These are phyloP conservation scores for Calonectria hongkongensis DNA, from an alignment of 2,329 filamentous ascomycete species.

Conservation along the genomic window DNA sequence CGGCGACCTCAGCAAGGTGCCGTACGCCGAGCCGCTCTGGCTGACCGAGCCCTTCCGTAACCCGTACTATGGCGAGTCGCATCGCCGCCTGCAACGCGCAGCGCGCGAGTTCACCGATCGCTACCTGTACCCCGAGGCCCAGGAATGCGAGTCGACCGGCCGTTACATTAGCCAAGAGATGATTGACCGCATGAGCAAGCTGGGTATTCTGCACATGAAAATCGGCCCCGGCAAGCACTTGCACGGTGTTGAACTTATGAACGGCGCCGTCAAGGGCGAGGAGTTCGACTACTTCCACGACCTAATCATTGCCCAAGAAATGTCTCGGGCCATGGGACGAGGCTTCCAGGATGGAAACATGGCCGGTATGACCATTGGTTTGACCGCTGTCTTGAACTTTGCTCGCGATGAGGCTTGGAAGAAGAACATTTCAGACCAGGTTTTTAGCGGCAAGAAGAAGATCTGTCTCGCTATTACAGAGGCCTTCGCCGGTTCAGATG, in stretches of 20 bases:
- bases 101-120: conserved; percentile 83
- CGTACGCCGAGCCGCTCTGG: conserved; percentile 92
- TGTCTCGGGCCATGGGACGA: conserved; percentile 80
- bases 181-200: conserved; percentile 85
- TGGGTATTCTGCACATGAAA: conserved; percentile 86
- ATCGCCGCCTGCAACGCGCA: conserved; percentile 80
- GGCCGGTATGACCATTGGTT: conserved; percentile 88
- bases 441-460: conserved; percentile 88
- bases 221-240: conserved; percentile 89
- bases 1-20: conserved; percentile 85
- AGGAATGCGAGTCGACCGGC: conserved; percentile 84
- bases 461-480: conserved; percentile 92
- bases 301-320: conserved; percentile 84
- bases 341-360: conserved; percentile 93
- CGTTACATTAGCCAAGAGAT: conserved; percentile 82
- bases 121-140: conserved; percentile 83
- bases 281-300: conserved; percentile 94
- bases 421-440: conserved; percentile 81
- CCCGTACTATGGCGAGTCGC: conserved; percentile 87
- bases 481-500: conserved; percentile 88
- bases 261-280: conserved; percentile 82
- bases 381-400: conserved; percentile 88
- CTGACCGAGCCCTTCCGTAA: conserved; percentile 84
- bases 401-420: conserved; percentile 80
- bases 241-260: conserved; percentile 80